Evolutionary conservation across 345 rosid genomes (phyloP), one percentile per base, ranked within the genome.

Genomic region (Eucalyptus albens): DNA sequence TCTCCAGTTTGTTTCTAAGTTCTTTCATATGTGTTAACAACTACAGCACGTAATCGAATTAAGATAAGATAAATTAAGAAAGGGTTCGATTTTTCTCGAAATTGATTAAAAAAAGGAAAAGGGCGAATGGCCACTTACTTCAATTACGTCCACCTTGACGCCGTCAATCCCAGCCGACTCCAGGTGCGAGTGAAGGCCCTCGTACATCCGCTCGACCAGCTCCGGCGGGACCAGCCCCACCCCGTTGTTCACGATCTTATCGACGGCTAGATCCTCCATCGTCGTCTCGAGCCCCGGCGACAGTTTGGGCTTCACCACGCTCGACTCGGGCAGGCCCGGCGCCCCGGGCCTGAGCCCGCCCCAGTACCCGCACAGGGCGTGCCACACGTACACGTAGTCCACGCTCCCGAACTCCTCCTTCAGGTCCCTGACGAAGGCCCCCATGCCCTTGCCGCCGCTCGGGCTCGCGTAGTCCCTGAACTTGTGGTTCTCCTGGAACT

Each of bases 81-180:
- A 13, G 7, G 86, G 31, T 22, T 77, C 14, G 29, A 56, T 56
- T 56, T 56, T 56, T 56, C 62, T 2, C 2, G 29, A 56, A 56
- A 24, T 2, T 56, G 17, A 56, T 56, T 56, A 24, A 56, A 29
- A 42, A 33, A 83, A 31, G 49, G 29, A n/a, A 50, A 15, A 33
- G 17, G 24, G 14, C 49, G 33, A 42, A 67, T 40, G 56, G 82
- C 53, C 5, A 91, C 98, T 95, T 94, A 97, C 99, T 51, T 98
- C 99, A 87, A 98, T 98, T 89, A 97, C 99, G 93, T 98, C 99
- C 33, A 98, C 97, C 91, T 98, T 98, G 92, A 98, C 99, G n/a
- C 99, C 99, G 90, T 98, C 98, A 82, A 98, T 93, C 37, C 99
- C 99, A 24, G 86, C 95, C 24, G 89, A 91, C 89, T 94, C 92